These are phyloP conservation scores for Tremella yokohamensis DNA, from an alignment of 768 basidiomycete species.

Conservation along the genomic window DNA sequence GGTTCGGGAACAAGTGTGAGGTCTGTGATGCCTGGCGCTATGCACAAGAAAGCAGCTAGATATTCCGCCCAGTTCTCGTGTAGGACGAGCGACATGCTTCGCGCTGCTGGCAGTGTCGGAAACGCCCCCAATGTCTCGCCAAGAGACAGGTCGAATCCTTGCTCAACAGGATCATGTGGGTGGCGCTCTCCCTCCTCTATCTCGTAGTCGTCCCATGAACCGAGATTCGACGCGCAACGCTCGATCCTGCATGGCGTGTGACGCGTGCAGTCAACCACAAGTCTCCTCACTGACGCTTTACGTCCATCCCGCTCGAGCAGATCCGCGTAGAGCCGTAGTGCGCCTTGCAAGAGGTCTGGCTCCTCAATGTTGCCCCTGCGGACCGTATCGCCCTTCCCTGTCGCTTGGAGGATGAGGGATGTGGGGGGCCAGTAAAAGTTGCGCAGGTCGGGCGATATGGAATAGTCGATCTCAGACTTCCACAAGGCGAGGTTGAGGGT, in stretches of 20 bases:
- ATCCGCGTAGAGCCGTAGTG: not conserved
- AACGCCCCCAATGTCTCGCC: not conserved
- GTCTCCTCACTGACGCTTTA: not conserved
- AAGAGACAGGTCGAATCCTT: not conserved
- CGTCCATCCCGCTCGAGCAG: not conserved
- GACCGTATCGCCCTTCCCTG: not conserved
- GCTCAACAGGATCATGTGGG: not conserved
- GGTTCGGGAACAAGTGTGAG: not conserved
- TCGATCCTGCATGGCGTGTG: not conserved
- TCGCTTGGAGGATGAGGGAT: not conserved
- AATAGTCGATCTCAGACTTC: slow-evolving; percentile 2
- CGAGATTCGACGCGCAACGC: not conserved
- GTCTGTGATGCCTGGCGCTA: not conserved
- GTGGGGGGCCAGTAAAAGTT: not conserved
- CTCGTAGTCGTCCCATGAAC: not conserved
- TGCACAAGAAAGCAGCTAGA: not conserved
- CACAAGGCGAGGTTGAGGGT: slow-evolving; percentile 3
- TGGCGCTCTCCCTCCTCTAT: not conserved
- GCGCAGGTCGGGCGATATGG: not conserved
- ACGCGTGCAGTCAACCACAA: not conserved
- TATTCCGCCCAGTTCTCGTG: slow-evolving; percentile 2
- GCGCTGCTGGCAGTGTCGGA: not conserved
- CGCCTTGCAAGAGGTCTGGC: not conserved
- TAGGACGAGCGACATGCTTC: not conserved
- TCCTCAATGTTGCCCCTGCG: not conserved